These are phyloP conservation scores for Populus tremula DNA, from an alignment of 345 rosid species.

Conservation along the genomic window DNA sequence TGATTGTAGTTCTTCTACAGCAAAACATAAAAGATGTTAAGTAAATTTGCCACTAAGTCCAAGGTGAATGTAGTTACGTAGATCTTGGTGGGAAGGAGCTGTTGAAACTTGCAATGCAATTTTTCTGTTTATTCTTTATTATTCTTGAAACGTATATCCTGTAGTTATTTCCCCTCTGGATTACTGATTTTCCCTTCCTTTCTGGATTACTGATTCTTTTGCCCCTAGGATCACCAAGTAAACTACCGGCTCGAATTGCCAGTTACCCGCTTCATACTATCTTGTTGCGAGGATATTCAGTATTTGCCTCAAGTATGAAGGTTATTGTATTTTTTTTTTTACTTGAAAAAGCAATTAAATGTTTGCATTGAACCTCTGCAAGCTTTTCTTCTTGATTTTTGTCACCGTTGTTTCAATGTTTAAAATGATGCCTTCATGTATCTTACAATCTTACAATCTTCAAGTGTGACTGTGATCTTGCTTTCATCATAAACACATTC, in stretches of 20 bases:
- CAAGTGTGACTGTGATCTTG: no score
- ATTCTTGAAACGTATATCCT: slow-evolving; percentile 32
- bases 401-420: no score
- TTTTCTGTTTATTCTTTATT: slow-evolving; percentile 49
- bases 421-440: no score
- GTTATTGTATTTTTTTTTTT: background rate
- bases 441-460: no score
- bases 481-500: no score
- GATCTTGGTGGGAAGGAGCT: slow-evolving; percentile 51
- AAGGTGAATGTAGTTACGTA: slow-evolving; percentile 37
- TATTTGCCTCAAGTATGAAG: background rate
- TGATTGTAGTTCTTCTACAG: slow-evolving; percentile 62
- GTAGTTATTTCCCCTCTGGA: background rate
- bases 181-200: slow-evolving; percentile 10
- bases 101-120: slow-evolving; percentile 46
- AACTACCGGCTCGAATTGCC: slow-evolving; percentile 14
- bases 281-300: slow-evolving; percentile 7
- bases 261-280: background rate
- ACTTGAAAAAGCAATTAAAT: slow-evolving; percentile 1
- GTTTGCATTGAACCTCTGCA: background rate
- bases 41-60: slow-evolving; percentile 46
- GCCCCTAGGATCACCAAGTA: slow-evolving; percentile 21
- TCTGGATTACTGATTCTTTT: background rate
- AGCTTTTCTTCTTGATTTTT: background rate
- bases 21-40: slow-evolving; percentile 46